Conservation (phyloP, 2,329 filamentous ascomycete genomes). For the Neoascochyta sp. region DNA sequence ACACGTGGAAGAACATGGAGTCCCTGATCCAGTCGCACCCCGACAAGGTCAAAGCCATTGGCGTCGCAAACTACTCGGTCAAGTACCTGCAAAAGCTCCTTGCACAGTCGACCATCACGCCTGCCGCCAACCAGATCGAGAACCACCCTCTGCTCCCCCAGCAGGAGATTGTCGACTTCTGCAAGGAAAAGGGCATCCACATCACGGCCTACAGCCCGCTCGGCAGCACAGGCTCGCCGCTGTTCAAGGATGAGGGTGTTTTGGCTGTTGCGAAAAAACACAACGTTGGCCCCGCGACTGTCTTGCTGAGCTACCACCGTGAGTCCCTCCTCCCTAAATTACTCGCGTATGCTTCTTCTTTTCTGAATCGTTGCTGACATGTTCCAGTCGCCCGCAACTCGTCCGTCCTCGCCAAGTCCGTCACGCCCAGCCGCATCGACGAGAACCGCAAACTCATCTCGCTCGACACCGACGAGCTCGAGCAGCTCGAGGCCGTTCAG, state of each 20-base stretch:
- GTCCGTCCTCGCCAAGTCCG: conserved; percentile 71
- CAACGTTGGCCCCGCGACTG: conserved; percentile 48
- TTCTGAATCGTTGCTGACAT: no score
- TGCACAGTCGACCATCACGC: conserved; percentile 58
- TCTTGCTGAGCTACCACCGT: conserved; percentile 72
- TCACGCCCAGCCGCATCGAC: conserved; percentile 64
- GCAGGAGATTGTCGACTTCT: conserved; percentile 67
- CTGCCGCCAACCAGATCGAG: conserved; percentile 70
- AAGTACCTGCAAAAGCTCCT: conserved; percentile 51
- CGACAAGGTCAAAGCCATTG: conserved; percentile 49
- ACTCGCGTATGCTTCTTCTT: not conserved
- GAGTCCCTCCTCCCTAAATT: conserved; percentile 32
- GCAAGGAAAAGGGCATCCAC: conserved; percentile 64
- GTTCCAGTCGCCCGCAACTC: no score
- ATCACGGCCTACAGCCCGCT: conserved; percentile 64
- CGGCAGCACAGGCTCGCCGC: conserved; percentile 47
- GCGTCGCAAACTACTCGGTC: conserved; percentile 49
- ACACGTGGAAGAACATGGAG: conserved; percentile 77
- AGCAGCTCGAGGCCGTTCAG: conserved; percentile 46
- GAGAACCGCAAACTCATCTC: conserved; percentile 66
- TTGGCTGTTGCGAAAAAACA: conserved; percentile 50
- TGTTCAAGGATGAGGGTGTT: conserved; percentile 48
- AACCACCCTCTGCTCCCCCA: conserved; percentile 70
- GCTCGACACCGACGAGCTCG: conserved; percentile 61
- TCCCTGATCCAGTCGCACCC: conserved; percentile 48